These are phyloP conservation scores for Kodamaea fungicola DNA, from an alignment of 1,139 yeast genomes.

Conservation along the genomic window DNA sequence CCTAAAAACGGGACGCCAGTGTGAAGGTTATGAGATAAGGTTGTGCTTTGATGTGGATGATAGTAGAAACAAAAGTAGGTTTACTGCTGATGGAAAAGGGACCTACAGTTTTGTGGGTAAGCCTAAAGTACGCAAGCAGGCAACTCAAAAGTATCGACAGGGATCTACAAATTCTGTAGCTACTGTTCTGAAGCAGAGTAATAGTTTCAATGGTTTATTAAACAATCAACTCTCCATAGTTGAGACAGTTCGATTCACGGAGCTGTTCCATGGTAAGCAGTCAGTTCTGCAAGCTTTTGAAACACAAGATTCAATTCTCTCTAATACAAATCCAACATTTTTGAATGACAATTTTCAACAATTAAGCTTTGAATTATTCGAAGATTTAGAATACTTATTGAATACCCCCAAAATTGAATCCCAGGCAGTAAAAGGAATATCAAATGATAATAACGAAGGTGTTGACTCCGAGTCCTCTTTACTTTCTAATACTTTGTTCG, in stretches of 20 bases:
- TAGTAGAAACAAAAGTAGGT: conserved; percentile 12
- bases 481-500: conserved; percentile 1
- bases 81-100: conserved; percentile 7
- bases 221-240: too few relatives aligned
- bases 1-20: conserved; percentile 36
- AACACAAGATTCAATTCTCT: not conserved
- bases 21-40: conserved; percentile 49
- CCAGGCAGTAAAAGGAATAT: not conserved
- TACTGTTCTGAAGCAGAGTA: too few relatives aligned
- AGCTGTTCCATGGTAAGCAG: too few relatives aligned
- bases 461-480: not conserved
- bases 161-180: too few relatives aligned
- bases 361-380: conserved; percentile 14
- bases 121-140: conserved; percentile 5
- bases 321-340: conserved; percentile 4
- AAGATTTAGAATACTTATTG: conserved; percentile 18
- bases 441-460: not conserved
- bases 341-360: conserved; percentile 14
- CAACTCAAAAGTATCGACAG: not conserved
- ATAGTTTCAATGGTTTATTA: too few relatives aligned
- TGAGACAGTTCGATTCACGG: too few relatives aligned
- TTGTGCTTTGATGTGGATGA: conserved; percentile 49
- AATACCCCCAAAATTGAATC: conserved; percentile 1
- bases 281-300: too few relatives aligned
- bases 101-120: conserved; percentile 9